A percentile compares a stretch with the other conserved stretches of the same genome.
These are phyloP conservation scores for Boletellus dicymbophilus DNA, from an alignment of 1,284 basidiomycete species.

Conservation along the genomic window DNA sequence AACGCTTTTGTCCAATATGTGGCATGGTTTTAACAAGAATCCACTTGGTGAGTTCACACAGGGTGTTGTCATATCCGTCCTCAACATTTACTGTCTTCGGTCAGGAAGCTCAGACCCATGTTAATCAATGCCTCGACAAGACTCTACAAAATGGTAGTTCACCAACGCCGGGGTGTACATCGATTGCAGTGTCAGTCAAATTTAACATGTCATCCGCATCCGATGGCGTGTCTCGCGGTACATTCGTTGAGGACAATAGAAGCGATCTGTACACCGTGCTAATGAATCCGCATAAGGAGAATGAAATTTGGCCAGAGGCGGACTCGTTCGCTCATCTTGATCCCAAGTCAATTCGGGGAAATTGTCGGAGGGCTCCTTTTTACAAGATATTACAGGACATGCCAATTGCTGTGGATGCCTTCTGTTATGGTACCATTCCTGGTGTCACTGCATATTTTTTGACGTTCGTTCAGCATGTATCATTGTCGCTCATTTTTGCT, in stretches of 20 bases:
- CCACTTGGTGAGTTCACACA: slow-evolving; percentile 32
- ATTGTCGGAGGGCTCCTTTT: slow-evolving; percentile 82
- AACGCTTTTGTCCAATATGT: slow-evolving; percentile 43
- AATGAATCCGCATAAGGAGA: slow-evolving; percentile 82
- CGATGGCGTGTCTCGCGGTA: slow-evolving; percentile 4
- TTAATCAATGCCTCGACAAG: slow-evolving; percentile 51
- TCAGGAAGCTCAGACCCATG: slow-evolving; percentile 49
- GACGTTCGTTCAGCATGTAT: slow-evolving; percentile 49
- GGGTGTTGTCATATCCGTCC: not conserved
- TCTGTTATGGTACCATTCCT: slow-evolving; percentile 91
- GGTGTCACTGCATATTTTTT: slow-evolving; percentile 88
- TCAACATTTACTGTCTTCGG: not conserved
- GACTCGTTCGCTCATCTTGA: slow-evolving; percentile 51
- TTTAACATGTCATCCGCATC: not conserved
- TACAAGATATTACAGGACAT: slow-evolving; percentile 97
- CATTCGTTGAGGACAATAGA: slow-evolving; percentile 36
- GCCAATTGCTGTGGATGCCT: slow-evolving; percentile 97
- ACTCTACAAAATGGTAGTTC: slow-evolving; percentile 1
- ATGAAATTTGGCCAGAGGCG: slow-evolving; percentile 84
- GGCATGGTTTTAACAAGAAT: slow-evolving; percentile 27
- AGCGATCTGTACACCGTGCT: slow-evolving; percentile 66
- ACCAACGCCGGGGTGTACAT: not conserved
- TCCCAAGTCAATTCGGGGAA: slow-evolving; percentile 51
- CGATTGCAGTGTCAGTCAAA: not conserved
- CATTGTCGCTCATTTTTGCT: slow-evolving; percentile 1